Conservation (phyloP, 2,329 filamentous ascomycete genomes). For the Paracorniculantispora psalliotae region DNA sequence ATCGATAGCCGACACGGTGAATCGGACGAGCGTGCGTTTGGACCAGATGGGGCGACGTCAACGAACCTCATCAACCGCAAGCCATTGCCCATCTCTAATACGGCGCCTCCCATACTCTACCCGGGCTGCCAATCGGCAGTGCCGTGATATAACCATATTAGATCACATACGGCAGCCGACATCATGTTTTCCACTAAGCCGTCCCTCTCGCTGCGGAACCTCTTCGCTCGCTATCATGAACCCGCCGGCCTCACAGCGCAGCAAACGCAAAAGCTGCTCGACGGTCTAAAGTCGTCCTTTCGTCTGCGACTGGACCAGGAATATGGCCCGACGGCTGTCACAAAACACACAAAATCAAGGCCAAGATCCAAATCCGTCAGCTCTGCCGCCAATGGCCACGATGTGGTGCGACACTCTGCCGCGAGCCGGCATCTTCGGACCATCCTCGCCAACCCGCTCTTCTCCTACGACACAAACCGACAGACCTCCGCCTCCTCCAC, state of each 20-base stretch:
- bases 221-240: constrained; percentile 43
- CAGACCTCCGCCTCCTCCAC: neutral
- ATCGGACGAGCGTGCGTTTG: neutral
- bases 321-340: constrained; percentile 37
- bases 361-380: constrained; percentile 11
- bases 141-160: neutral
- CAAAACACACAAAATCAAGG: constrained; percentile 24
- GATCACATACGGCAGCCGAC: neutral
- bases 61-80: neutral
- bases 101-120: neutral
- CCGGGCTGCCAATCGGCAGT: constrained; percentile 13
- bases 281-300: constrained; percentile 53
- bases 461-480: constrained; percentile 32
- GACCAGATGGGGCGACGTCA: neutral
- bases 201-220: constrained; percentile 32
- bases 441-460: constrained; percentile 54
- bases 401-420: constrained; percentile 36
- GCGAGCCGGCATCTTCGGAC: constrained; percentile 46
- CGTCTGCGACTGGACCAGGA: constrained; percentile 54
- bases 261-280: constrained; percentile 51
- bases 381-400: constrained; percentile 9
- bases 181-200: constrained; percentile 36
- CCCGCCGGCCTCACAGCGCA: constrained; percentile 45
- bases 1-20: neutral
- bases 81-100: neutral